Base-by-base conservation (phyloP, 2,329 filamentous ascomycete genomes). In the Penicillium digitatum region DNA sequence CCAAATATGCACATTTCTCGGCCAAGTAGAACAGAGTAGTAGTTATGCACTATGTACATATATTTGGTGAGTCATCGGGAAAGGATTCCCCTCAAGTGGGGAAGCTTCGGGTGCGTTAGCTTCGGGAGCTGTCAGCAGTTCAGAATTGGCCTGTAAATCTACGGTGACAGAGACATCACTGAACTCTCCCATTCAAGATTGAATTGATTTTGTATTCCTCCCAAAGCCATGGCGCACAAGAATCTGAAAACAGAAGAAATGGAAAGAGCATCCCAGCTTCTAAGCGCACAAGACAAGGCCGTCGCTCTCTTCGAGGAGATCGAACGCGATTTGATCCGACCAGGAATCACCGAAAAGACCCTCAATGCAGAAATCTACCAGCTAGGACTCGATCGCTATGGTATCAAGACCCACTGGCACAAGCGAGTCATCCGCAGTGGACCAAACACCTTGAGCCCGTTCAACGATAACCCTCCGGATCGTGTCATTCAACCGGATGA, bases 381-480 rank as follows among this genome's bases (percentile, higher is more conserved):
- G 34, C 71, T 80, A 0, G 77, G 75, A 37, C 58, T 66, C 9
- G 64, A 74, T 34, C 73, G 73, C n/a, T 69, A 79, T 64, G 72
- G 70, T 16, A 71, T 82, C 11, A 65, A 69, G 16, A 80, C 76
- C 2, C 77, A 81, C 56, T 82, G 79, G 79, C 79, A 82, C 66
- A 82, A 81, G 61, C 74, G 78, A 5, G 73, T 81, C 0, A 71
- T 81, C 32, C 70, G 79, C 8, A 79, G 76, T 57, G 79, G 79
- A 0, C 75, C 76, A 5, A 80, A 82, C 63, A 81, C 79, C 0
- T 59, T 81, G 4, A 56, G 65, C 1, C 79, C 79, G 0, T 81
- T 79, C 52, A 65, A 69, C 4, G 79, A 79, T 3, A 80, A 80
- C 60, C 78, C 79, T 0, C 77, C 78, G 0, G 78, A 81, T 57